Conservation (phyloP, 257 asterid genomes). For the Leonotis leonurus region DNA sequence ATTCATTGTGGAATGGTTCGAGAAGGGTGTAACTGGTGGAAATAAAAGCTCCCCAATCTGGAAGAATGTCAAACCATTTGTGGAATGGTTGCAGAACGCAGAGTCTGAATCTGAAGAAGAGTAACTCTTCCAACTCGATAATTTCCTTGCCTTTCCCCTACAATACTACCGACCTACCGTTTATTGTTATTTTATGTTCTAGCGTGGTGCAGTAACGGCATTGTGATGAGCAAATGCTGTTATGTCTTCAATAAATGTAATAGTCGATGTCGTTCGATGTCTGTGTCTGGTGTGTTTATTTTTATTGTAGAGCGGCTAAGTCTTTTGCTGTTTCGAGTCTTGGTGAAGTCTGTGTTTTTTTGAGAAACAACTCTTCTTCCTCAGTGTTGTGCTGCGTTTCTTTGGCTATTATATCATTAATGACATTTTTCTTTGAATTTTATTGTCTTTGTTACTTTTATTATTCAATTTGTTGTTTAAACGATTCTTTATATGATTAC, state of each 20-base stretch:
- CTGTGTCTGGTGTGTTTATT: neutral
- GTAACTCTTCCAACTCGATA: too few relatives aligned
- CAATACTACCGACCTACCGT: too few relatives aligned
- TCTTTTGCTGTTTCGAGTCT: neutral
- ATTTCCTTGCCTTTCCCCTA: too few relatives aligned
- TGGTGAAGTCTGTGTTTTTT: neutral
- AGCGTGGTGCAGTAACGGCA: neutral
- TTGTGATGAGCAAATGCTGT: neutral
- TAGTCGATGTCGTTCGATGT: neutral
- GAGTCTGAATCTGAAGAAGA: constrained; percentile 67
- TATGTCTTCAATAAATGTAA: constrained; percentile 12
- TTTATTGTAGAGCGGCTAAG: neutral
- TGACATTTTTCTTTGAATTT: neutral
- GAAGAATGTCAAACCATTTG: constrained; percentile 63
- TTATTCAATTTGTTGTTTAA: too few relatives aligned
- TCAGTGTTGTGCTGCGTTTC: neutral
- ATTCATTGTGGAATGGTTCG: constrained; percentile 55
- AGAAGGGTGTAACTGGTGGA: constrained; percentile 40
- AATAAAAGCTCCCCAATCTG: constrained; percentile 49
- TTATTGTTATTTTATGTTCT: too few relatives aligned
- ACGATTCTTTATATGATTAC: too few relatives aligned
- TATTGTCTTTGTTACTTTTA: too few relatives aligned
- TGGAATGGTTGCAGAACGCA: constrained; percentile 72
- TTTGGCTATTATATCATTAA: neutral
- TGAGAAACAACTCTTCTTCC: neutral